These are phyloP conservation scores for Malassezia japonica DNA, from an alignment of 1,284 basidiomycete species.

Conservation along the genomic window DNA sequence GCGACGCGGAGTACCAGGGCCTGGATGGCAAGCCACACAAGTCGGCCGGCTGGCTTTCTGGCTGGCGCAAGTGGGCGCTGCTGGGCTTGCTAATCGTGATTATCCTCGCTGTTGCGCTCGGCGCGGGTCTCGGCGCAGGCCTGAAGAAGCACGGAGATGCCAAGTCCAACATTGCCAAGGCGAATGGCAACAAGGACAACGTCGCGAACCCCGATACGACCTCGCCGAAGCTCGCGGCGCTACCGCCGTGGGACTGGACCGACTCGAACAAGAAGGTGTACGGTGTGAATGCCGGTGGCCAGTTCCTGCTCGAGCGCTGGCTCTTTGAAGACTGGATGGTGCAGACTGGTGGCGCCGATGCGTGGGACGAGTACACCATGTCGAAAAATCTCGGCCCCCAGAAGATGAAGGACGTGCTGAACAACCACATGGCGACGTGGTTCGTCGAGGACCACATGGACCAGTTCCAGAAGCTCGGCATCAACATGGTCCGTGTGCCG, in stretches of 20 bases:
- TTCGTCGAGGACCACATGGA: slow-evolving; percentile 49
- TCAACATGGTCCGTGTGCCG: slow-evolving; percentile 49
- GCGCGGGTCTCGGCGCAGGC: slow-evolving; percentile 13
- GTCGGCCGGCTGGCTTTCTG: background rate
- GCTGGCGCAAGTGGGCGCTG: slow-evolving; percentile 6
- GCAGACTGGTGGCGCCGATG: slow-evolving; percentile 34
- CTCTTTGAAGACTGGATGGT: slow-evolving; percentile 50
- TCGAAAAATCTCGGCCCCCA: slow-evolving; percentile 34
- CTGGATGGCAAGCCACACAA: too few relatives aligned
- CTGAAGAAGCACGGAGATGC: slow-evolving; percentile 2
- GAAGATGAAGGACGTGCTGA: slow-evolving; percentile 22
- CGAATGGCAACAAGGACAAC: background rate
- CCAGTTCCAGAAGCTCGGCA: slow-evolving; percentile 33
- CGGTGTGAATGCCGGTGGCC: slow-evolving; percentile 43
- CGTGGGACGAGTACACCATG: slow-evolving; percentile 49
- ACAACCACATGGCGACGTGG: slow-evolving; percentile 48
- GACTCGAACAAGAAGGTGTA: slow-evolving; percentile 38
- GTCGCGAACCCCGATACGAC: background rate
- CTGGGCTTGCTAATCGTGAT: background rate
- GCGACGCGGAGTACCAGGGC: too few relatives aligned
- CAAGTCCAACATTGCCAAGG: background rate
- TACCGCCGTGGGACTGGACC: slow-evolving; percentile 41
- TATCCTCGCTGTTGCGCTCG: slow-evolving; percentile 9
- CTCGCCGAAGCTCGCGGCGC: slow-evolving; percentile 21
- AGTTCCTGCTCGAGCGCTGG: slow-evolving; percentile 48